Conservation (phyloP, 352 stramenopile species). For the Pythium coloratum region DNA sequence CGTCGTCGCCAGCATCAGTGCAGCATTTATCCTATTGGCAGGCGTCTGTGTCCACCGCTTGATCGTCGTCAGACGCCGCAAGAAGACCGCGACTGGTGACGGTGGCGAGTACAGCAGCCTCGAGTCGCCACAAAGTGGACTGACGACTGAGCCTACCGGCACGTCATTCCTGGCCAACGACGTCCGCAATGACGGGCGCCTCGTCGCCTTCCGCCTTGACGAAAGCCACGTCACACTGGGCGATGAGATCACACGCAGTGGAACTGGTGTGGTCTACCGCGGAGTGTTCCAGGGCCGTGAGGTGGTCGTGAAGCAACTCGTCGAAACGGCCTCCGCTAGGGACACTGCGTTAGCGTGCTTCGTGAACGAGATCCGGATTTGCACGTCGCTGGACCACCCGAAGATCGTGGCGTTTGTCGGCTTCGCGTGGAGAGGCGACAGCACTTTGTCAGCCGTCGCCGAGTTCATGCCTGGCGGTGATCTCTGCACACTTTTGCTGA, state of each 20-base stretch:
- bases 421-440: slow-evolving; percentile 25
- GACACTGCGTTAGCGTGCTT: slow-evolving; percentile 22
- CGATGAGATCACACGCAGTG: neutral
- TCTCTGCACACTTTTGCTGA: slow-evolving; percentile 15
- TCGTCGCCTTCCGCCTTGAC: neutral
- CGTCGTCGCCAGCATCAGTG: neutral
- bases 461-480: slow-evolving; percentile 36
- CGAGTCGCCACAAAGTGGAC: neutral
- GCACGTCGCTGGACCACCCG: slow-evolving; percentile 30
- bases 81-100: neutral
- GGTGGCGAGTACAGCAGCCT: neutral
- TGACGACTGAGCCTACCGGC: neutral
- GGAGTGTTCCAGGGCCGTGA: slow-evolving; percentile 1
- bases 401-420: slow-evolving; percentile 36
- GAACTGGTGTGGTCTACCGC: slow-evolving; percentile 4
- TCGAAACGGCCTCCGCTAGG: slow-evolving; percentile 6
- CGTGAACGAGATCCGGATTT: slow-evolving; percentile 36
- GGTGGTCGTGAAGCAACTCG: slow-evolving; percentile 19
- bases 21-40: neutral
- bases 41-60: neutral
- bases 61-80: neutral
- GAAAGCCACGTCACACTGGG: neutral
- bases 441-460: slow-evolving; percentile 26
- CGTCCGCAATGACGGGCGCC: neutral
- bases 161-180: neutral